Evolutionary conservation across 768 basidiomycete genomes (phyloP), one percentile per base, ranked within the genome.

Genomic region (Tylopilus balloui): DNA sequence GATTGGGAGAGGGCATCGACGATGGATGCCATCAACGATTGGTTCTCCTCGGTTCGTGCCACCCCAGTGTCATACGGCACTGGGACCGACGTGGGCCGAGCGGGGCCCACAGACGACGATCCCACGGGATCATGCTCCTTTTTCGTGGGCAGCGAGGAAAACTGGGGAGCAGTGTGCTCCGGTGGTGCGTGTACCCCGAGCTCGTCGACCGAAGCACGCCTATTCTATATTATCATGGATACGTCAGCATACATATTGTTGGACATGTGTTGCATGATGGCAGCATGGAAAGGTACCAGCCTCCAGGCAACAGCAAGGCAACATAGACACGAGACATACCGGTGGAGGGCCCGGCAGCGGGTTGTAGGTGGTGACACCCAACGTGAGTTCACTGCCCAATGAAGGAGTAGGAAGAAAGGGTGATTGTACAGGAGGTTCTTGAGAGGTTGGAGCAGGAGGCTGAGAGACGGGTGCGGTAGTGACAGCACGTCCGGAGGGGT

Each of bases 111-210:
- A 3, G 38, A 47, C 0, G 69, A 60, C 10, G 58, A 17, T 14
- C 12, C 19, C 4, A 65, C 41, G 0, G 56, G 58, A 24, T 72
- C 73, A 27, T 68, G 69, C 57, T 48, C 66, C 63, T 50, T 78
- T 75, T 15, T 74, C 1, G 84, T 28, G 25, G 53, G 86, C 67
- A 87, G 79, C 1, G 87, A 88, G 21, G 82, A 81, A 57, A 86
- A 88, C 14, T 80, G 74, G 1, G 50, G 42, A 8, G 48, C 1
- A 14, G 48, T 11, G 17, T 52, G 50, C 2, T 25, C 46, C 17
- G 37, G 27, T 24, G 47, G 28, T 6, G 32, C 34, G 24, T 58
- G 58, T 35, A 52, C 21, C 9, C 65, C 66, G 9, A 66, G 60
- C n/a, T 66, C 65, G n/a, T 68, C 56, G 27, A 50, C 48, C 19